Percentiles rank a stretch among this genome's conserved stretches.
These are phyloP conservation scores for Tylopilus sp. DNA, from an alignment of 768 basidiomycete species.

Conservation along the genomic window DNA sequence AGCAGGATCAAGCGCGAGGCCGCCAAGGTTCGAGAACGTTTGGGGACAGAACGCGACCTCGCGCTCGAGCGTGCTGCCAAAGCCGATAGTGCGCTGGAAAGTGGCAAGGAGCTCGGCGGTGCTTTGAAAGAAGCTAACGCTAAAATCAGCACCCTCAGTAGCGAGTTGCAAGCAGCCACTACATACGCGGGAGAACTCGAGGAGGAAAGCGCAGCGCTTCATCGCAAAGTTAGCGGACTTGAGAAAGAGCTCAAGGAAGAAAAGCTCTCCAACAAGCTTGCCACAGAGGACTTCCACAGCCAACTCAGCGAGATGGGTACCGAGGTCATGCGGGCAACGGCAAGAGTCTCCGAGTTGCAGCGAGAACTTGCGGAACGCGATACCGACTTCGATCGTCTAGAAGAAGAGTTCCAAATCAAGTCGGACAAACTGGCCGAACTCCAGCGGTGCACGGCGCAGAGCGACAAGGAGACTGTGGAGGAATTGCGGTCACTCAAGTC, in stretches of 20 bases:
- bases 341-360: slow-evolving; percentile 42
- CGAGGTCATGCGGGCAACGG: slow-evolving; percentile 31
- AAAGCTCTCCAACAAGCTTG: slow-evolving; percentile 38
- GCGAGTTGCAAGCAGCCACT: slow-evolving; percentile 52
- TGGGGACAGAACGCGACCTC: slow-evolving; percentile 51
- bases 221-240: slow-evolving; percentile 50
- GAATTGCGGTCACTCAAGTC: slow-evolving; percentile 42
- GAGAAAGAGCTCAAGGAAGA: slow-evolving; percentile 58
- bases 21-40: slow-evolving; percentile 43
- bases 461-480: slow-evolving; percentile 25
- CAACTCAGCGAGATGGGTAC: slow-evolving; percentile 31
- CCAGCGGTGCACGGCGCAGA: slow-evolving; percentile 23
- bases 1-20: slow-evolving; percentile 40
- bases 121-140: slow-evolving; percentile 66
- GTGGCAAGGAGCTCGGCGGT: slow-evolving; percentile 63
- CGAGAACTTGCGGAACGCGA: slow-evolving; percentile 44
- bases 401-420: slow-evolving; percentile 44
- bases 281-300: slow-evolving; percentile 38
- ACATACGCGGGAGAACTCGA: slow-evolving; percentile 59
- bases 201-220: slow-evolving; percentile 52
- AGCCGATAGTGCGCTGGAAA: slow-evolving; percentile 61
- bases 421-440: slow-evolving; percentile 22
- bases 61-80: slow-evolving; percentile 59
- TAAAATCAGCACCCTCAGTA: slow-evolving; percentile 49
- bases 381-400: slow-evolving; percentile 23